Percentiles rank a stretch among this genome's conserved stretches.
Conservation (phyloP, 208 protist genomes). For the Leishmania amazonensis region DNA sequence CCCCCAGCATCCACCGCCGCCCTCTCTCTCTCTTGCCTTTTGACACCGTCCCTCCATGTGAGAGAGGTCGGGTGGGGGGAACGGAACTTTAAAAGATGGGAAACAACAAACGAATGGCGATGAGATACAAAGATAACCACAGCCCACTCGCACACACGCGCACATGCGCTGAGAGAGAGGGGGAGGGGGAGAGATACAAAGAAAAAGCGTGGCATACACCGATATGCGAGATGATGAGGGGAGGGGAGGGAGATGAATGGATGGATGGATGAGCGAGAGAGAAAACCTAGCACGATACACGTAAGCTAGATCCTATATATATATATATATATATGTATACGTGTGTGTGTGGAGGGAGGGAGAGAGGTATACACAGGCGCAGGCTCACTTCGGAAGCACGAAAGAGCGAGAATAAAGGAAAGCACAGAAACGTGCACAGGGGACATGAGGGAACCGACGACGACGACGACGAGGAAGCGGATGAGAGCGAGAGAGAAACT, state of each 20-base stretch:
- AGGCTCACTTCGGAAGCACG: background rate
- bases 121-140: background rate
- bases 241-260: no score
- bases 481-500: background rate
- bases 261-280: no score
- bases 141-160: background rate
- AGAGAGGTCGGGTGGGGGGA: background rate
- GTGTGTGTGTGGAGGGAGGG: background rate
- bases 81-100: background rate
- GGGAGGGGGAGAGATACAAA: conserved; percentile 4
- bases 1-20: no score
- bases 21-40: background rate
- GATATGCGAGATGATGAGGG: no score
- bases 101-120: background rate
- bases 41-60: background rate
- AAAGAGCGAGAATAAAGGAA: background rate
- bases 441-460: background rate
- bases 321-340: no score
- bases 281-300: no score
- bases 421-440: background rate
- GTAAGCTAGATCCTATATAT: no score
- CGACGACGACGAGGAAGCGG: background rate
- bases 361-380: conserved; percentile 2
- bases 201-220: no score
- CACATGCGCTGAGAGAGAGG: background rate